These are phyloP conservation scores for Puccinia sorghi DNA, from an alignment of 1,284 basidiomycete species.

Conservation along the genomic window DNA sequence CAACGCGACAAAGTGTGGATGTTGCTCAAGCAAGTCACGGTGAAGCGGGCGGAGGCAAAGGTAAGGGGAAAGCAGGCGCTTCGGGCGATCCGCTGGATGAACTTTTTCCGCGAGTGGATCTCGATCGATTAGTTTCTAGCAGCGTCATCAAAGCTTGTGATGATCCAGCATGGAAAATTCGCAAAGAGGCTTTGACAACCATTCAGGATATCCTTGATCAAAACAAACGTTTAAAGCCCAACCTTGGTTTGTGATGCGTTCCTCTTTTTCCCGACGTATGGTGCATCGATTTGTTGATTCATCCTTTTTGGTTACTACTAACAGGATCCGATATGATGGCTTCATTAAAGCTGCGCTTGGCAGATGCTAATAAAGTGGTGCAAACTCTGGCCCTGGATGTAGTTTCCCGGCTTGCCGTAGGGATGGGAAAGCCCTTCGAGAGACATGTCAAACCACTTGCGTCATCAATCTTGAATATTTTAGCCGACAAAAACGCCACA, in stretches of 20 bases:
- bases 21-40: conserved; percentile 60
- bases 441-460: conserved; percentile 79
- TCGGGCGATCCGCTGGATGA: conserved; percentile 78
- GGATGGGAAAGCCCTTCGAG: conserved; percentile 94
- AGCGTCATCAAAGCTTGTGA: conserved; percentile 74
- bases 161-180: conserved; percentile 88
- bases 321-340: conserved; percentile 79
- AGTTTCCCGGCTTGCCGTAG: conserved; percentile 80
- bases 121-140: conserved; percentile 82
- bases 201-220: conserved; percentile 79
- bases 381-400: conserved; percentile 87
- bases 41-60: conserved; percentile 60
- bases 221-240: conserved; percentile 87
- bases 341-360: conserved; percentile 82
- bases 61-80: conserved; percentile 59
- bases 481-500: conserved; percentile 89
- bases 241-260: conserved; percentile 68
- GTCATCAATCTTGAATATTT: conserved; percentile 63
- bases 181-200: conserved; percentile 90
- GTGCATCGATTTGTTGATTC: conserved; percentile 25
- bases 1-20: conserved; percentile 74
- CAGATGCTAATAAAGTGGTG: conserved; percentile 91
- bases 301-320: conserved; percentile 31
- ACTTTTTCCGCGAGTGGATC: conserved; percentile 88
- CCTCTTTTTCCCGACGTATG: not conserved